These are phyloP conservation scores for Thymus mandschuricus DNA, from an alignment of 257 asterid species.

Conservation along the genomic window DNA sequence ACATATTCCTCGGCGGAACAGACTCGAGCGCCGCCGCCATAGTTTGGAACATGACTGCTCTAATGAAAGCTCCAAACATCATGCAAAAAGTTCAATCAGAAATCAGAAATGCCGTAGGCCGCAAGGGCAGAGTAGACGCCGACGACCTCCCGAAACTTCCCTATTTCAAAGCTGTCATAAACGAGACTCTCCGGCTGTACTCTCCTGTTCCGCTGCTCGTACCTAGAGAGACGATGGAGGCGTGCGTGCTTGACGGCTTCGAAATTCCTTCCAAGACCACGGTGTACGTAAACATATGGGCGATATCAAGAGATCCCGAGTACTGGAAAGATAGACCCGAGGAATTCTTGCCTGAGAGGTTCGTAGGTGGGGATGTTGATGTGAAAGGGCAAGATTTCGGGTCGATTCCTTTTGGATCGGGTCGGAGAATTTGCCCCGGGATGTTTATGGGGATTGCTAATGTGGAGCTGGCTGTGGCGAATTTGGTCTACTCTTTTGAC, in stretches of 20 bases:
- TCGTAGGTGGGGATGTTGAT: too few relatives aligned
- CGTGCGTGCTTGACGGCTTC: not conserved
- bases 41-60: slow-evolving; percentile 19
- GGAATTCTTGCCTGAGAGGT: too few relatives aligned
- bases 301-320: too few relatives aligned
- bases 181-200: slow-evolving; percentile 17
- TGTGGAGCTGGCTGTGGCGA: slow-evolving; percentile 13
- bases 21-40: slow-evolving; percentile 5
- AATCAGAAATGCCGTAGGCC: slow-evolving; percentile 1
- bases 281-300: too few relatives aligned
- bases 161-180: slow-evolving; percentile 4
- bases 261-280: slow-evolving; percentile 2
- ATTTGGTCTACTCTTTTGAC: slow-evolving; percentile 6
- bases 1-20: slow-evolving; percentile 13
- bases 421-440: too few relatives aligned
- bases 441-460: slow-evolving; percentile 15
- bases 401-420: too few relatives aligned
- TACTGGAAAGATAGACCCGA: too few relatives aligned
- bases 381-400: too few relatives aligned
- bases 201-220: not conserved
- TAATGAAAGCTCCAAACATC: slow-evolving; percentile 16
- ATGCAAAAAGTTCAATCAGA: slow-evolving; percentile 21
- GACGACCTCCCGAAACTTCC: slow-evolving; percentile 7
- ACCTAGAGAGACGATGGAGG: not conserved
- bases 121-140: slow-evolving; percentile 6